Evolutionary conservation across 2,329 filamentous ascomycete genomes (phyloP).

Genomic region (Claviceps digitariae): DNA sequence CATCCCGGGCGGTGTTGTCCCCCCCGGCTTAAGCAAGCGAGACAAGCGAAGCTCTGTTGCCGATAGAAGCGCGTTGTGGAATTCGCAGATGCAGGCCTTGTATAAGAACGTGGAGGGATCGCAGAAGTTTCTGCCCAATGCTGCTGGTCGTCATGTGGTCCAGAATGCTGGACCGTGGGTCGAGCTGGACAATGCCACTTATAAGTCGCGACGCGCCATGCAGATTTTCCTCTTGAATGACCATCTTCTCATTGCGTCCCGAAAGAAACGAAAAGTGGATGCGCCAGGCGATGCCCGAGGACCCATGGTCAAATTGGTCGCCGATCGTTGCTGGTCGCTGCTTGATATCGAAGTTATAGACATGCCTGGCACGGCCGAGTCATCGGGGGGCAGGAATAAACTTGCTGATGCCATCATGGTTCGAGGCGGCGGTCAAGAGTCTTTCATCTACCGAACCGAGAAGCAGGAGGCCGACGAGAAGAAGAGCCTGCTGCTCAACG

Average conservation of each 20-base stretch:
- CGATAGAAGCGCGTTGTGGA: conserved; percentile 53
- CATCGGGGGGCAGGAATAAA: conserved; percentile 41
- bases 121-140: conserved; percentile 87
- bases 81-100: conserved; percentile 57
- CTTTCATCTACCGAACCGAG: conserved; percentile 88
- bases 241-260: conserved; percentile 77
- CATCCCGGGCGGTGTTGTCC: conserved; percentile 38
- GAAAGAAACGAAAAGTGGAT: conserved; percentile 84
- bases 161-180: conserved; percentile 91
- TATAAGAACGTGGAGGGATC: conserved; percentile 98
- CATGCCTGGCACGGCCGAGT: conserved; percentile 55
- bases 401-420: conserved; percentile 83
- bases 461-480: conserved; percentile 71
- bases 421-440: conserved; percentile 71
- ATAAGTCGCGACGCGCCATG: conserved; percentile 81
- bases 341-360: conserved; percentile 89
- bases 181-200: conserved; percentile 92
- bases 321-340: conserved; percentile 87
- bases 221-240: conserved; percentile 91
- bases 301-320: conserved; percentile 64
- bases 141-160: conserved; percentile 83
- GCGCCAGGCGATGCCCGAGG: conserved; percentile 37
- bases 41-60: conserved; percentile 85
- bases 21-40: conserved; percentile 46
- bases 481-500: conserved; percentile 67